Evolutionary conservation across 2,329 filamentous ascomycete genomes (phyloP), one percentile per base, ranked within the genome.

Genomic region (Simplicillium sp.): DNA sequence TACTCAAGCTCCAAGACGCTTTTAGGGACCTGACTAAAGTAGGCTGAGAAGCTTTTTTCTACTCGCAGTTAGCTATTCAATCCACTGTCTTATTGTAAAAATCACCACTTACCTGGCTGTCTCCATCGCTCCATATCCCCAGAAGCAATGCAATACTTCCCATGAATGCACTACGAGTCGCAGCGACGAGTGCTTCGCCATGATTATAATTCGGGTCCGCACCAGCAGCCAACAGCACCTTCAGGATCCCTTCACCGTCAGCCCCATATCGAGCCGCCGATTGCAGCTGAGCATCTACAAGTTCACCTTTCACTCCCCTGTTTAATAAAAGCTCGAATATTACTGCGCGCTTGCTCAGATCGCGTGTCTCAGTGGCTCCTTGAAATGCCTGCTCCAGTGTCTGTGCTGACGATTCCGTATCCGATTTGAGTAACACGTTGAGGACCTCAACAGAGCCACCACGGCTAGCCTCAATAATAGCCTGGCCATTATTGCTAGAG

Each of bases 181-280:
- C 72, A 11, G 71, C 68, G 47, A 74, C 70, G 4, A 80, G 64
- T 4, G 72, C 68, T 40, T 77, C 72, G 1, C 75, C 75, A 9
- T 66, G 62, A 15, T 70, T 70, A 50, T 70, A 70, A 48, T 80
- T 71, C 0, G 73, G 67, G 40, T 71, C 70, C 3, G 75, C 77
- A 0, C 75, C 75, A 28, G 69, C 63, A 1, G 54, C 54, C 4
- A 80, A 56, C 14, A 82, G 51, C 9, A 77, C 64, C 20, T 56
- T 59, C 28, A 80, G 62, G 12, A 78, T 55, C 6, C 62, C 60
- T 20, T 66, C 61, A 1, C 68, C 73, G 2, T 64, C 62, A 20
- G 70, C 65, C 0, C 72, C 71, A 39, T 67, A 75, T 33, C 70
- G 62, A 1, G 67, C 68, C 0, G 75, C 70, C 0, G 68, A 72